Evolutionary conservation across 2,329 filamentous ascomycete species (phyloP), one percentile per base, ranked within the genome.

Genomic region (Lasiodiplodia gonubiensis): DNA sequence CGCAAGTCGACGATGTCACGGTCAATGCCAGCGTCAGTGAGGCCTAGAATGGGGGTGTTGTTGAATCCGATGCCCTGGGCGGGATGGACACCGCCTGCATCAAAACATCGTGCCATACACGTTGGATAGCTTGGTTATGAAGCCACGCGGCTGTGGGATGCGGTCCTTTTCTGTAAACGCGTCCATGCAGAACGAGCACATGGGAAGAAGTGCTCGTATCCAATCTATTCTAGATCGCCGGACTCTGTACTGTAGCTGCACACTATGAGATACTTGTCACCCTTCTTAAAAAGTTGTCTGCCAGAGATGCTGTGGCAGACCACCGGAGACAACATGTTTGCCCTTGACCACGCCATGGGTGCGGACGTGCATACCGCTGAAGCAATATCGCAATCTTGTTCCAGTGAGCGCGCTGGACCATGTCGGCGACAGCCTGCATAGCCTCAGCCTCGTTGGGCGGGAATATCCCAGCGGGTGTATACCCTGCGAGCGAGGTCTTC

Each of bases 11-110:
- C 75, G 54, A 84, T 83, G 54, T 85, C 80, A 21, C 74, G 75
- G 1, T 81, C 83, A 1, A 79, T 81, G 66, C 82, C 80, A 7
- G 81, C 77, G 54, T 83, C 79, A 25, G 80, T 78, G 8, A 85
- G 77, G 52, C 86, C 82, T 12, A 85, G 76, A 1, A 79, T 76
- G 0, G 82, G 82, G 1, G 81, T 81, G 67, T 77, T 82, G 71
- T 85, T 85, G 73, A 85, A 85, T 21, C 81, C 80, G 70, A 85
- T 81, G 69, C 84, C 81, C 67, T 81, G 79, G 0, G 77, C 80
- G 23, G 75, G 70, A 57, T 71, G 72, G 69, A 76, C 71, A 71
- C 78, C 76, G 49, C 79, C 79, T 35, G 74, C 74, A 10, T 79
- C 74, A 60, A 82, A n/a, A 80, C 72, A 78, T 79, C 25, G 80